Conservation (phyloP, 2,329 filamentous ascomycete species). For the Diaporthe citrichinensis region DNA sequence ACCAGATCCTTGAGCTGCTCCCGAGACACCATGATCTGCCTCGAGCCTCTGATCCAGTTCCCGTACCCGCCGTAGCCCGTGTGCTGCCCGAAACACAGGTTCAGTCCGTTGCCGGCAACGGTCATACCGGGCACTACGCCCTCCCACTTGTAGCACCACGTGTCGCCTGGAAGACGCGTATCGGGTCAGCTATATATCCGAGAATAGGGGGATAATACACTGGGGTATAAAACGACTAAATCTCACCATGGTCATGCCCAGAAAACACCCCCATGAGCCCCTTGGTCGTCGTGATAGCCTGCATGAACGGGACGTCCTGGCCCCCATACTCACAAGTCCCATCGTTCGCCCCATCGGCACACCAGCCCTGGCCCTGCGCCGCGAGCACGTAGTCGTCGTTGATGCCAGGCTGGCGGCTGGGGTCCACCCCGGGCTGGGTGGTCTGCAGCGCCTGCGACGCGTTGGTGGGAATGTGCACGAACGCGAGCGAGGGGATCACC, state of each 20-base stretch:
- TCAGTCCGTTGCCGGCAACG: slow-evolving; percentile 55
- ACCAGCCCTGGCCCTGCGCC: slow-evolving; percentile 53
- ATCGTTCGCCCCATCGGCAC: slow-evolving; percentile 47
- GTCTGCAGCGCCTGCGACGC: slow-evolving; percentile 50
- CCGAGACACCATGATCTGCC: slow-evolving; percentile 57
- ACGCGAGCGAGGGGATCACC: slow-evolving; percentile 61
- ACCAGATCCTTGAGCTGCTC: slow-evolving; percentile 45
- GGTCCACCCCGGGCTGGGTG: slow-evolving; percentile 46
- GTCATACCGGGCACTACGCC: slow-evolving; percentile 43
- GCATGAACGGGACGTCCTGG: slow-evolving; percentile 70
- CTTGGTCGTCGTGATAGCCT: slow-evolving; percentile 62
- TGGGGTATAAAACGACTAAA: neutral
- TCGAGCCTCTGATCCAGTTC: slow-evolving; percentile 71
- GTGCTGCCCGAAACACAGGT: slow-evolving; percentile 69
- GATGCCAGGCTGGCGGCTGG: slow-evolving; percentile 51
- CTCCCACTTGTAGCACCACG: slow-evolving; percentile 62
- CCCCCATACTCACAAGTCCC: slow-evolving; percentile 51
- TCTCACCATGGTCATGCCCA: slow-evolving; percentile 69
- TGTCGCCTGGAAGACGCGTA: slow-evolving; percentile 52
- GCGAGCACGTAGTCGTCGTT: slow-evolving; percentile 50
- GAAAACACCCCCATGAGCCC: slow-evolving; percentile 68
- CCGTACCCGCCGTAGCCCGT: slow-evolving; percentile 80
- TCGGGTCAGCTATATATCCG: neutral
- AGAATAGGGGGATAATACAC: neutral
- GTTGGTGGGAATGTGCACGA: slow-evolving; percentile 63